Evolutionary conservation across 2,329 filamentous ascomycete species (phyloP).

Genomic region (Hypoxylon sp.): DNA sequence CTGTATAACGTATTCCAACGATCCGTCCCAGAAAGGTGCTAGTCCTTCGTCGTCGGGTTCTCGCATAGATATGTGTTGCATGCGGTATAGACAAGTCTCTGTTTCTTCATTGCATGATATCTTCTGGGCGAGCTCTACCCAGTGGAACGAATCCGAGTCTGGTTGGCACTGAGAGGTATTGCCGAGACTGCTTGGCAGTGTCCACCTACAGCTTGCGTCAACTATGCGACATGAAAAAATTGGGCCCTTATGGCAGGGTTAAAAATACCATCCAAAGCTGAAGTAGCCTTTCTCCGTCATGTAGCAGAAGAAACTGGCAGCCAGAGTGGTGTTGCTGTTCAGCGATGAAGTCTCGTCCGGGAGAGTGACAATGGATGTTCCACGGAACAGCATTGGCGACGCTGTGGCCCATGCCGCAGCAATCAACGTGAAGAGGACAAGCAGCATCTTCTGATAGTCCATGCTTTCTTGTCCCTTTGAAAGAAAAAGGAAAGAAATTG

Average conservation of each 20-base stretch:
- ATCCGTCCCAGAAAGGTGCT: background rate
- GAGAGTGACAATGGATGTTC: slow-evolving; percentile 1
- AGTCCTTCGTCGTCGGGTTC: background rate
- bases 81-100: slow-evolving; percentile 10
- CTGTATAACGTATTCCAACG: background rate
- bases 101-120: slow-evolving; percentile 12
- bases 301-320: slow-evolving; percentile 14
- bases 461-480: background rate
- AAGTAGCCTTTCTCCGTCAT: slow-evolving; percentile 19
- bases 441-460: background rate
- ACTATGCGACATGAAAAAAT: background rate
- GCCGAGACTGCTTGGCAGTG: background rate
- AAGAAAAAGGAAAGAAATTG: background rate
- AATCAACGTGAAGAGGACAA: background rate
- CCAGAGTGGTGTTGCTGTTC: background rate
- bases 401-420: background rate
- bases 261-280: slow-evolving; percentile 22
- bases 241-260: background rate
- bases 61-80: slow-evolving; percentile 9
- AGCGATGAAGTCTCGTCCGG: background rate
- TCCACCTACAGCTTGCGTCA: slow-evolving; percentile 10
- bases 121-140: slow-evolving; percentile 21
- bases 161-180: background rate
- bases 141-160: slow-evolving; percentile 23
- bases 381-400: slow-evolving; percentile 1